Percentiles rank a stretch among this genome's conserved stretches.
phyloP scores from a whole-genome alignment of 2,329 filamentous ascomycete genomes.

The Dactylellina leptospora region DNA sequence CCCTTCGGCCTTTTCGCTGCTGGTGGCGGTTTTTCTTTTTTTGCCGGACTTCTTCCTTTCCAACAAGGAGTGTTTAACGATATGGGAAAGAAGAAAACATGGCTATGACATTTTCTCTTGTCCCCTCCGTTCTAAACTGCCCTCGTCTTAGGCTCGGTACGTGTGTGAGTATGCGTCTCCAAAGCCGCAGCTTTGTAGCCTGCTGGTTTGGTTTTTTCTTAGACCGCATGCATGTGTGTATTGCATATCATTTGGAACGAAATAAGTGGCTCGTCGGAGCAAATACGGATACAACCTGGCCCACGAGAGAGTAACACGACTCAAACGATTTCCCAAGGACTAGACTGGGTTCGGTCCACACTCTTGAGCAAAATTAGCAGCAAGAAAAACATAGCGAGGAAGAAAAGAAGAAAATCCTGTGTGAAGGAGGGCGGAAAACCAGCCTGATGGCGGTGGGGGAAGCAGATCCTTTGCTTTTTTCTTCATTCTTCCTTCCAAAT shows the following conservation, averaged over 20 bases:
- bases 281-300: constrained; percentile 53
- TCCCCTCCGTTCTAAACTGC: constrained; percentile 45
- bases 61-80: constrained; percentile 52
- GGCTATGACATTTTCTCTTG: constrained; percentile 50
- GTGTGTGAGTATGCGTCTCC: constrained; percentile 54
- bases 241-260: constrained; percentile 51
- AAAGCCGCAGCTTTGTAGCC: constrained; percentile 53
- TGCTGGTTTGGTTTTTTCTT: constrained; percentile 28
- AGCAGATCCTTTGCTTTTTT: constrained; percentile 43
- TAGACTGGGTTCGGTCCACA: constrained; percentile 47
- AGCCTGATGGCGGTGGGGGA: constrained; percentile 23
- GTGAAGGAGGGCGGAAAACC: constrained; percentile 17
- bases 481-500: constrained; percentile 50
- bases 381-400: constrained; percentile 13
- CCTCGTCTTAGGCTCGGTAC: constrained; percentile 48
- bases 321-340: constrained; percentile 42
- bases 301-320: constrained; percentile 54
- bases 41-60: constrained; percentile 31
- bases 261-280: constrained; percentile 52
- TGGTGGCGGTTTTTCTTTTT: constrained; percentile 30
- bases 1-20: constrained; percentile 40
- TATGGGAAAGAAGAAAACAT: constrained; percentile 50
- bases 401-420: constrained; percentile 46
- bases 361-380: constrained; percentile 49
- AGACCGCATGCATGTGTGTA: constrained; percentile 44